These are phyloP conservation scores for Acanthamoeba triangularis DNA, from an alignment of 208 protist species.

Conservation along the genomic window DNA sequence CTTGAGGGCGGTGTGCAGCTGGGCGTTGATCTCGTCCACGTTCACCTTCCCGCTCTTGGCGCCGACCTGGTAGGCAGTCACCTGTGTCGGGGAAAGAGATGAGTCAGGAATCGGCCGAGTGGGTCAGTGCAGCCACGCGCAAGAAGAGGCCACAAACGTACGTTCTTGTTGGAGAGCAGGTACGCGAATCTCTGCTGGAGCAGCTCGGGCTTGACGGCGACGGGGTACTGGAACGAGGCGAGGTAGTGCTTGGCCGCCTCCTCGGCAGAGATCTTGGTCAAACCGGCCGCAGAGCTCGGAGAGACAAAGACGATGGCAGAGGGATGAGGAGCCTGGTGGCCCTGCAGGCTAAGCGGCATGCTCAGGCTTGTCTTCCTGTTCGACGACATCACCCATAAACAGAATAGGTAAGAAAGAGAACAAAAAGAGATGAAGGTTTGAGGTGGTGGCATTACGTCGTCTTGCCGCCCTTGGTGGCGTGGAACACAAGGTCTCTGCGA, in stretches of 20 bases:
- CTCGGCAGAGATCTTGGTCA: slow-evolving; percentile 70
- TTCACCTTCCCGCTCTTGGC: slow-evolving; percentile 30
- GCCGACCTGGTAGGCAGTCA: slow-evolving; percentile 55
- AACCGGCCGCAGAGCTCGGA: background rate
- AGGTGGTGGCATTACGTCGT: background rate
- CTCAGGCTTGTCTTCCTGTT: slow-evolving; percentile 40
- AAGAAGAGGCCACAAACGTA: too few relatives aligned
- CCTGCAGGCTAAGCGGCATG: slow-evolving; percentile 11
- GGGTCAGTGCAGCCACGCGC: background rate
- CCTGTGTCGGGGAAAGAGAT: background rate
- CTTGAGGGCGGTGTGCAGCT: slow-evolving; percentile 34
- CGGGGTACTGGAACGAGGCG: slow-evolving; percentile 50
- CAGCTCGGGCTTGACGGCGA: slow-evolving; percentile 63
- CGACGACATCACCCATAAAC: background rate
- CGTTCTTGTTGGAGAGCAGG: slow-evolving; percentile 73
- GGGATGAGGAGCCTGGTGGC: slow-evolving; percentile 48
- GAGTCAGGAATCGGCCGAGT: background rate
- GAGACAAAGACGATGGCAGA: slow-evolving; percentile 59
- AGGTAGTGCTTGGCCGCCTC: slow-evolving; percentile 69
- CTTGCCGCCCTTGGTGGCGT: slow-evolving; percentile 60
- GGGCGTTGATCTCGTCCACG: slow-evolving; percentile 55
- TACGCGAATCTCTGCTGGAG: slow-evolving; percentile 66
- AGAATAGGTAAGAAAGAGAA: background rate
- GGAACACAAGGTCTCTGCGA: slow-evolving; percentile 57
- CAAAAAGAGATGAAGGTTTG: background rate